Evolutionary conservation across 164 flowering plant species (phyloP).

Genomic region (Piper betle): DNA sequence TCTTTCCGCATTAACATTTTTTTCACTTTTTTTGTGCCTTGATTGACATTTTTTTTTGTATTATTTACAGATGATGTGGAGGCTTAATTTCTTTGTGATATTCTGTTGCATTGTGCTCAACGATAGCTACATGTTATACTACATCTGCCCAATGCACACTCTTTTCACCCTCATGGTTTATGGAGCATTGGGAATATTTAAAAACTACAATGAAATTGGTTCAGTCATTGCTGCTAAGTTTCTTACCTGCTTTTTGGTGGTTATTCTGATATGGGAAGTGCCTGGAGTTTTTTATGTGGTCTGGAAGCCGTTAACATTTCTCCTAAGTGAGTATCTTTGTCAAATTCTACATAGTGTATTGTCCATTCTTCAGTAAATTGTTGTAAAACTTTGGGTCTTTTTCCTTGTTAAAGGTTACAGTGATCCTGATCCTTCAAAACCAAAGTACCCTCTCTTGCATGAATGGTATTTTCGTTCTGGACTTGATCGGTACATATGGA

Average conservation of each 20-base stretch:
- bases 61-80: constrained; percentile 99
- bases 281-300: constrained; percentile 85
- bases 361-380: neutral
- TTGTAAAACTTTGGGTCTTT: neutral
- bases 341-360: neutral
- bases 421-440: constrained; percentile 60
- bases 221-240: constrained; percentile 66
- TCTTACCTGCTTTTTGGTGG: constrained; percentile 64
- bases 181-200: constrained; percentile 77
- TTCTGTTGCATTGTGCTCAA: constrained; percentile 83
- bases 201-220: constrained; percentile 77
- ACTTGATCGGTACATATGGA: constrained; percentile 99
- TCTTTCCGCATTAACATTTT: constrained; percentile 11
- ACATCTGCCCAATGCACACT: constrained; percentile 99
- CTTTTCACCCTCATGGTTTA: constrained; percentile 97
- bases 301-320: constrained; percentile 80
- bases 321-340: constrained; percentile 49
- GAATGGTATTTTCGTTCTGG: constrained; percentile 98
- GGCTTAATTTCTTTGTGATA: constrained; percentile 84
- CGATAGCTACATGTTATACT: constrained; percentile 80
- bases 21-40: neutral
- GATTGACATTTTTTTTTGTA: constrained; percentile 23
- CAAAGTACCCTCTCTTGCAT: constrained; percentile 38
- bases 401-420: constrained; percentile 69
- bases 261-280: constrained; percentile 82